Evolutionary conservation across 2,329 filamentous ascomycete genomes (phyloP).

Genomic region (Botrytis medusae): DNA sequence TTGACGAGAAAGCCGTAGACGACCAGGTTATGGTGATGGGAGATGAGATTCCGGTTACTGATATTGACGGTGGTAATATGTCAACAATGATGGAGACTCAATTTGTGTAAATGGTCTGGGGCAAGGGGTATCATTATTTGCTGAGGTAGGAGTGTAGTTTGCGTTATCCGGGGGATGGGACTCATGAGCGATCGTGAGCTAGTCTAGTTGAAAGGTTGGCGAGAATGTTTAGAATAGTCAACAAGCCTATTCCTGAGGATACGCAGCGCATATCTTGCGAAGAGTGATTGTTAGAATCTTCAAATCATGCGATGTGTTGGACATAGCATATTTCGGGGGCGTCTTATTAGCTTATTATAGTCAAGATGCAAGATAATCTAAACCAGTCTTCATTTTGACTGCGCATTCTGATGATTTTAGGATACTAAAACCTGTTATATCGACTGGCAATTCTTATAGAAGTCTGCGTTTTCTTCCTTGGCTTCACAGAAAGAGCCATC

Average conservation of each 20-base stretch:
- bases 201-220: not conserved
- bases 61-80: not conserved
- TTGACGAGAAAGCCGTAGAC: conserved; percentile 23
- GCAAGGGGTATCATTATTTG: not conserved
- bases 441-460: not conserved
- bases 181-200: not conserved
- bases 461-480: not conserved
- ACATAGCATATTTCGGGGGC: not conserved
- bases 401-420: not conserved
- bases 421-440: not conserved
- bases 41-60: not conserved
- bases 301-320: not conserved
- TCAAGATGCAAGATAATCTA: not conserved
- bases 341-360: not conserved
- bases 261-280: not conserved
- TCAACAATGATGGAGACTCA: not conserved
- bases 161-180: no score
- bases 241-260: not conserved
- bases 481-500: not conserved
- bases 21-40: conserved; percentile 27
- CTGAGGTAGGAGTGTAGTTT: not conserved
- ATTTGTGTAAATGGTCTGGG: not conserved
- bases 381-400: not conserved
- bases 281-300: not conserved
- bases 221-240: not conserved